Percentiles rank a stretch among this genome's conserved stretches.
These are phyloP conservation scores for Candida rishiriensis DNA, from an alignment of 805 yeast species.

Conservation along the genomic window DNA sequence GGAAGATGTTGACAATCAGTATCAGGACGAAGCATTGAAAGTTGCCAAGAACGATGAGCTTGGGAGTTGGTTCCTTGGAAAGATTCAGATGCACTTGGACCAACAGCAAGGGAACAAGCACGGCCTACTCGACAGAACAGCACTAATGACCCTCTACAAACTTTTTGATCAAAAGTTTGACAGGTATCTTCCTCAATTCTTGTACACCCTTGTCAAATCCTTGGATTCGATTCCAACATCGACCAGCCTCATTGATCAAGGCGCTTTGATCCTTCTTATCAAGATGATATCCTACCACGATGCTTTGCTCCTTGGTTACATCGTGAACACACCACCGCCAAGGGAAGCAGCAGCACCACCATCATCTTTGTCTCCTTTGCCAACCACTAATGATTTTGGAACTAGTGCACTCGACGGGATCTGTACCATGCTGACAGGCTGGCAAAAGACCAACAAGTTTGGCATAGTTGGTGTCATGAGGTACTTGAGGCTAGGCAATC, in stretches of 20 bases:
- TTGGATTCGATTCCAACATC: conserved; percentile 5
- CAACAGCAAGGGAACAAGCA: too few species aligned
- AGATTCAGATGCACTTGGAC: background rate
- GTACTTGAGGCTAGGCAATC: conserved; percentile 1
- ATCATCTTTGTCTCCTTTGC: background rate
- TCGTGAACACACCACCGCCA: conserved; percentile 3
- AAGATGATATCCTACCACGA: conserved; percentile 19
- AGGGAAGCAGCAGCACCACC: too few species aligned
- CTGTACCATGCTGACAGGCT: conserved; percentile 10
- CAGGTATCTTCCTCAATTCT: conserved; percentile 12
- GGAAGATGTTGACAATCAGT: too few species aligned
- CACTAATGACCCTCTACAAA: conserved; percentile 14
- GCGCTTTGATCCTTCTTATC: conserved; percentile 14
- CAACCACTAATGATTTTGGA: conserved; percentile 3
- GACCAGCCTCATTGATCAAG: conserved; percentile 4
- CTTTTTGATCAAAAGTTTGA: conserved; percentile 14
- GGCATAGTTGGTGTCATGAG: conserved; percentile 4
- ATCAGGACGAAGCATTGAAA: too few species aligned
- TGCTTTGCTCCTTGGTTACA: conserved; percentile 15
- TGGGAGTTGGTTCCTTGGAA: background rate
- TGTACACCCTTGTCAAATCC: conserved; percentile 9
- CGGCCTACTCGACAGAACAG: background rate
- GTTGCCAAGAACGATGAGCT: background rate
- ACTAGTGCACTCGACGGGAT: conserved; percentile 14
- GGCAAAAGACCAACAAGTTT: conserved; percentile 16